Evolutionary conservation across 176 grass and related monocot species (phyloP).

Genomic region (Avena atlantica): DNA sequence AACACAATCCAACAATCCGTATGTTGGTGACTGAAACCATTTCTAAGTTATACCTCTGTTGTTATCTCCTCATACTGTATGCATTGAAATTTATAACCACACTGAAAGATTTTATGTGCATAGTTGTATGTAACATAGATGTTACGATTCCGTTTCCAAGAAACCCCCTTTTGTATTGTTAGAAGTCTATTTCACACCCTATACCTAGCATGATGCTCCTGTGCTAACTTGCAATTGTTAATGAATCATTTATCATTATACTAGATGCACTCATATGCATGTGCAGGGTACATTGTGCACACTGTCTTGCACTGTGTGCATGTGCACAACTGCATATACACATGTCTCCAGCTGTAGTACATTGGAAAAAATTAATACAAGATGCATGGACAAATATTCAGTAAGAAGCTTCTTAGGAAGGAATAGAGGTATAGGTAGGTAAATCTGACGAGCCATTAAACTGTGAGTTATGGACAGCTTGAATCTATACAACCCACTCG

Average conservation of each 20-base stretch:
- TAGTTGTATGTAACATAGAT: neutral
- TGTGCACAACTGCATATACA: neutral
- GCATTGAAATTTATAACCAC: neutral
- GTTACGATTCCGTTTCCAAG: neutral
- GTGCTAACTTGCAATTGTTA: neutral
- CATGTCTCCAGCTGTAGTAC: constrained; percentile 4
- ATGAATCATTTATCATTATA: neutral
- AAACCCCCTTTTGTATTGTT: neutral
- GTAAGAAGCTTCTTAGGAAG: neutral
- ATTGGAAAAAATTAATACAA: neutral
- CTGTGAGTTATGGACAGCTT: neutral
- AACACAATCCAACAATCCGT: neutral
- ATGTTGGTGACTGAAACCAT: neutral
- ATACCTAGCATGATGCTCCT: too few relatives aligned
- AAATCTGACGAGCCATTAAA: neutral
- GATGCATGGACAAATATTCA: neutral
- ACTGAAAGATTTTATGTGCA: neutral
- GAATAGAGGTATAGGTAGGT: neutral
- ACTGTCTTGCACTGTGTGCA: neutral
- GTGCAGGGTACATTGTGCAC: neutral
- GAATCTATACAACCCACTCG: neutral
- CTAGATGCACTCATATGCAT: neutral
- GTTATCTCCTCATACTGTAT: neutral
- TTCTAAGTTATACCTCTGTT: neutral
- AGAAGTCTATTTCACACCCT: neutral